Conservation (phyloP, 1,284 basidiomycete genomes). For the Schizophyllum commune region DNA sequence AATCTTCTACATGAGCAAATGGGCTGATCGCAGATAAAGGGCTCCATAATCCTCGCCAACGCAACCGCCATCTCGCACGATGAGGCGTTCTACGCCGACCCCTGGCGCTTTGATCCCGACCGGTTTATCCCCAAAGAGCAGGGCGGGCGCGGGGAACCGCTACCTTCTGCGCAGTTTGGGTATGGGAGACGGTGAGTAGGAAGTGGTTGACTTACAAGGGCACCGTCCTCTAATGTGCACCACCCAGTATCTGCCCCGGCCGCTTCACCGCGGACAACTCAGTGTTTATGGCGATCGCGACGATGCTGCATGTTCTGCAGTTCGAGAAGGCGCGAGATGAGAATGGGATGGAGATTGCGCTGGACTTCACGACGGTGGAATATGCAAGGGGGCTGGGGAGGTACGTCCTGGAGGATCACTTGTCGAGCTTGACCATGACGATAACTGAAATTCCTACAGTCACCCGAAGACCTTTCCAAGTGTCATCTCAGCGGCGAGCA, state of each 20-base stretch:
- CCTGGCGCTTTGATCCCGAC: constrained; percentile 36
- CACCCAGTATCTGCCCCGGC: neutral
- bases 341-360: neutral
- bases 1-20: constrained; percentile 5
- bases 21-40: constrained; percentile 43
- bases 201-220: neutral
- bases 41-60: constrained; percentile 41
- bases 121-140: constrained; percentile 31
- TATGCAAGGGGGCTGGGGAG: too few relatives aligned
- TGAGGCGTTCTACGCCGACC: constrained; percentile 34
- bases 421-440: too few relatives aligned
- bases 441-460: too few relatives aligned
- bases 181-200: neutral
- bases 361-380: too few relatives aligned
- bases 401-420: too few relatives aligned
- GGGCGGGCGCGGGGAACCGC: neutral
- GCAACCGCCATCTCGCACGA: constrained; percentile 46
- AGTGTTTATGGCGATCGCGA: neutral
- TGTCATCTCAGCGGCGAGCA: too few relatives aligned
- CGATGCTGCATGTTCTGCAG: neutral
- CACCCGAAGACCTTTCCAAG: too few relatives aligned
- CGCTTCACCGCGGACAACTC: neutral
- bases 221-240: neutral
- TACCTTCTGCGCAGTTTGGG: neutral
- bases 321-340: neutral